Evolutionary conservation across 2,329 filamentous ascomycete species (phyloP), one percentile per base, ranked within the genome.

Genomic region (Ceratocystiopsis sp.): DNA sequence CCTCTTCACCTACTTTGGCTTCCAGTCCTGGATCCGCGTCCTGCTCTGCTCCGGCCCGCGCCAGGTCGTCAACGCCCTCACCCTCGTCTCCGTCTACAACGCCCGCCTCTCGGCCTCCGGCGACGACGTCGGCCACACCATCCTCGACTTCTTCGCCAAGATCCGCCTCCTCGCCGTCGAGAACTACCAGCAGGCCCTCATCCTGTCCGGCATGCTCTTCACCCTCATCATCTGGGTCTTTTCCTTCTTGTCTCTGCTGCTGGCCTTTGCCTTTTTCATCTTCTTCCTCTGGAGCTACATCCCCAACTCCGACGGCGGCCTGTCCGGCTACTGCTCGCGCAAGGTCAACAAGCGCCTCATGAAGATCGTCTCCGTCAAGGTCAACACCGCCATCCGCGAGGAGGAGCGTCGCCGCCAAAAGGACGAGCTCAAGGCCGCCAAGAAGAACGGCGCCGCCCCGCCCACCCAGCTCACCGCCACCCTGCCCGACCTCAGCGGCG

Each of bases 281-380:
- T 74, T 84, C 53, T 98, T 94, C 59, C 70, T 98, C 7, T 94
- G 83, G 73, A 83, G 91, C 60, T 91, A 89, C 61, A 89, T 98
- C 48, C 86, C 87, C 1, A 72, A 73, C 34, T 68, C 75, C 12
- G 86, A 95, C 54, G 84, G 85, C 7, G 79, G 82, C 9, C 68
- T 98, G 29, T 75, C 76, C 6, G 78, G 78, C 21, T 98, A 93
- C 63, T 96, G 91, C 58, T 80, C 84, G 48, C 80, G 86, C 38
- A 96, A 96, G 65, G 80, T 94, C 57, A 93, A 93, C 61, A 79
- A 75, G 53, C 71, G 86, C 51, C 69, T 98, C 51, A 81, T 81
- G 55, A 77, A 77, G 51, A 91, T 96, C 50, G 87, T 96, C 4
- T 77, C 78, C 43, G 73, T 68, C 53, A 95, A 91, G 62, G 83